These are phyloP conservation scores for Picea abies DNA, from an alignment of 83 land plant genomes.

Conservation along the genomic window DNA sequence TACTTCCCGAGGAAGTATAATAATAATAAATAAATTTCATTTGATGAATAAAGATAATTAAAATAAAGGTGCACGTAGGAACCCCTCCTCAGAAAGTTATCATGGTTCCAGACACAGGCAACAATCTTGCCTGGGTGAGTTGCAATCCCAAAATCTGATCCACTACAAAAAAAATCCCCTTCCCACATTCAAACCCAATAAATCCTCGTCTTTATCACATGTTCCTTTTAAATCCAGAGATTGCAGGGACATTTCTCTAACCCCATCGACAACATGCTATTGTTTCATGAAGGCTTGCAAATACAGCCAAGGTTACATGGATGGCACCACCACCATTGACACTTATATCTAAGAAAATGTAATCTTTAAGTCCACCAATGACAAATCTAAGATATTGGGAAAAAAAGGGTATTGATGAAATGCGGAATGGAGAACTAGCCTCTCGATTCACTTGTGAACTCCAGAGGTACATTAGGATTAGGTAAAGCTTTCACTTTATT, in stretches of 20 bases:
- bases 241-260: conserved; percentile 28
- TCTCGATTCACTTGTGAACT: conserved; percentile 12
- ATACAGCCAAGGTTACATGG: conserved; percentile 34
- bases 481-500: too few species aligned
- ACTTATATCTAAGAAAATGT: conserved; percentile 34
- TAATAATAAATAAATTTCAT: too few species aligned
- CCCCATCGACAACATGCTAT: not conserved
- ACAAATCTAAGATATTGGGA: not conserved
- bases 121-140: conserved; percentile 44
- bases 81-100: conserved; percentile 44
- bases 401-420: conserved; percentile 25
- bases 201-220: not conserved
- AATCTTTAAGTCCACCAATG: not conserved
- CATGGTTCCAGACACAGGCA: conserved; percentile 42
- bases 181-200: conserved; percentile 9
- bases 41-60: too few species aligned
- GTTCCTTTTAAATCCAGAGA: conserved; percentile 29
- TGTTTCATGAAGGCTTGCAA: conserved; percentile 22
- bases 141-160: conserved; percentile 10
- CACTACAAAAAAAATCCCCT: too few species aligned
- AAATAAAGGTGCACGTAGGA: conserved; percentile 13
- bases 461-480: too few species aligned
- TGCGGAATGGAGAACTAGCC: conserved; percentile 23
- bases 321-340: conserved; percentile 26
- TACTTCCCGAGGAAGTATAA: too few species aligned